Percentiles rank a stretch among this genome's conserved stretches.
Evolutionary conservation across 2,329 filamentous ascomycete genomes (phyloP).

Genomic region (Exophiala oligosperma): DNA sequence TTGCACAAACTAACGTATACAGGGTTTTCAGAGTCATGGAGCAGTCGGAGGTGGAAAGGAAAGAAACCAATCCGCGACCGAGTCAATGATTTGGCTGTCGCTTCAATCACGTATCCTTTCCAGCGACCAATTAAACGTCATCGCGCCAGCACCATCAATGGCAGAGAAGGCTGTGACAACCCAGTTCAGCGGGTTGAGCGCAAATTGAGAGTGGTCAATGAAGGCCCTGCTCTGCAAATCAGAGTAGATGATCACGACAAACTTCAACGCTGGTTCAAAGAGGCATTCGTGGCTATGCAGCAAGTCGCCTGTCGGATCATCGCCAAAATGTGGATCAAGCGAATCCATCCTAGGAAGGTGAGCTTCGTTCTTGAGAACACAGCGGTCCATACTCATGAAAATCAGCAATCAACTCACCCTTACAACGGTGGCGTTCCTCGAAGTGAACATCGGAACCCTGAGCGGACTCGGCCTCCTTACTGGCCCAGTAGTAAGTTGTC

Average conservation of each 20-base stretch:
- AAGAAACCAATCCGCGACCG: constrained; percentile 2
- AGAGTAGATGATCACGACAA: constrained; percentile 41
- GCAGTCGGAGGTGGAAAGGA: neutral
- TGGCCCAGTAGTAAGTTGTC: constrained; percentile 24
- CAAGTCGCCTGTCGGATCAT: constrained; percentile 48
- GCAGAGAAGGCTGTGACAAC: constrained; percentile 1
- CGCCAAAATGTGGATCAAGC: constrained; percentile 48
- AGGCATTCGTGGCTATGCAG: constrained; percentile 44
- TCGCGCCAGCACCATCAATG: constrained; percentile 11
- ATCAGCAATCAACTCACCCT: constrained; percentile 46
- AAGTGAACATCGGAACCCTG: constrained; percentile 41
- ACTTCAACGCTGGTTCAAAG: constrained; percentile 41
- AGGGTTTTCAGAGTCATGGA: constrained; percentile 3
- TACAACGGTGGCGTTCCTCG: constrained; percentile 49
- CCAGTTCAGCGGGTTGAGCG: constrained; percentile 34
- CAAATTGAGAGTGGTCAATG: constrained; percentile 31
- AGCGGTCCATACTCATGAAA: neutral
- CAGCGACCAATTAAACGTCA: constrained; percentile 18
- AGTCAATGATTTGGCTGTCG: constrained; percentile 2
- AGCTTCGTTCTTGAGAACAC: neutral
- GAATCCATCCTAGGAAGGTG: constrained; percentile 47
- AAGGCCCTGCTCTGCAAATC: constrained; percentile 30
- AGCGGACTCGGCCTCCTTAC: constrained; percentile 45
- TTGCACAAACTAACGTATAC: neutral
- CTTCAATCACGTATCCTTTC: constrained; percentile 17